Evolutionary conservation across 2,329 filamentous ascomycete genomes (phyloP), one percentile per base, ranked within the genome.

Genomic region (Endocalyx cinctus): DNA sequence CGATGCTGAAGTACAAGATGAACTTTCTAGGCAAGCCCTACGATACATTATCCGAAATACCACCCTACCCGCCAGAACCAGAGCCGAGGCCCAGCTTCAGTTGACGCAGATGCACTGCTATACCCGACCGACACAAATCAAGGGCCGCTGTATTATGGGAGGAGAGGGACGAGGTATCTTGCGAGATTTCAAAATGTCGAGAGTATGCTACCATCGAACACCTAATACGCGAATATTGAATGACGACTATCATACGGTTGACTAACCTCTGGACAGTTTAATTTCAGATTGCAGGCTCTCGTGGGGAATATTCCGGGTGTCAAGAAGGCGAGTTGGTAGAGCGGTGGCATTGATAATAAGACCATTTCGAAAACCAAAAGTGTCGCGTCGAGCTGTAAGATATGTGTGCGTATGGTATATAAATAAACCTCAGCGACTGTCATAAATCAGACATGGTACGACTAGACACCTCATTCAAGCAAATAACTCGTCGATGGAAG

Each of bases 71-170:
- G 72, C 80, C 35, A 79, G 89, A 54, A 80, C 84, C 32, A 85
- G 94, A 53, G 87, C 87, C 42, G 85, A 94, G 60, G 92, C 92
- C 26, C 90, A 97, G 69, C 77, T 98, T 36, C 83, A 97, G 66
- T 72, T 98, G 46, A 79, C 84, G 4, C 84, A 94, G 66, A 96
- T 97, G 90, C 89, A 96, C 69, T 81, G 79, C 70, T 97, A 97
- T 66, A 97, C 92, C 22, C 77, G 89, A 41, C 79, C 87, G 38
- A 95, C 90, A 31, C 89, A 96, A 70, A 89, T 98, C 60, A 82
- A 84, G 61, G 97, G 96, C 66, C 72, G 92, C 48, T 98, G 92
- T 68, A 82, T 94, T 33, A 76, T 90, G 59, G 88, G 88, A 46
- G 92, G 92, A n/a, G 88, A 87, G 60, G 83, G 83, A 13, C 76